Conservation (phyloP, 148 eudicot genomes). For the Drosera capensis region DNA sequence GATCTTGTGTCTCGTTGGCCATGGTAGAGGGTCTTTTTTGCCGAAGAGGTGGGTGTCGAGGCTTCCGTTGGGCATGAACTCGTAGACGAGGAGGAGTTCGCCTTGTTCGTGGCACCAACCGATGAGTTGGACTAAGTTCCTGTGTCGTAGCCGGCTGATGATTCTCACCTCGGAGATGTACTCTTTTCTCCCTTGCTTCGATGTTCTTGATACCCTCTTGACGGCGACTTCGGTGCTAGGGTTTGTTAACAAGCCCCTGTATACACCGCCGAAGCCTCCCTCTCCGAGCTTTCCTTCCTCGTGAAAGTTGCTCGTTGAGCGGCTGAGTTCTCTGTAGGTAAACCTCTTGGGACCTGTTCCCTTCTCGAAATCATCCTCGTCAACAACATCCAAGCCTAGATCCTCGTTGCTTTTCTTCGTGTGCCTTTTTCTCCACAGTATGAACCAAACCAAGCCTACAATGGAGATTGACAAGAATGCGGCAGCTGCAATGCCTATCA, state of each 20-base stretch:
- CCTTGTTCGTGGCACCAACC: slow-evolving; percentile 1
- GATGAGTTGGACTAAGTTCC: slow-evolving; percentile 1
- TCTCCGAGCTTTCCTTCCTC: background rate
- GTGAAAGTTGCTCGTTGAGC: background rate
- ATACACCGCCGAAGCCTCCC: background rate
- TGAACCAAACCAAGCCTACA: slow-evolving; percentile 3
- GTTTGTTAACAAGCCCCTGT: background rate
- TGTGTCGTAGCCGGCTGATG: background rate
- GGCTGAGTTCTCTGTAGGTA: background rate
- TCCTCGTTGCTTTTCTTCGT: background rate
- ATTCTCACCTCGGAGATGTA: background rate
- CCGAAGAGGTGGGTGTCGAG: slow-evolving; percentile 2
- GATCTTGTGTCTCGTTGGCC: slow-evolving; percentile 1
- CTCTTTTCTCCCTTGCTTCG: background rate
- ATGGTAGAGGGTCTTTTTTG: background rate
- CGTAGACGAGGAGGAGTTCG: background rate
- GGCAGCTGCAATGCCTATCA: slow-evolving; percentile 10
- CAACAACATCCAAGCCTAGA: background rate
- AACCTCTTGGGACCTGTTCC: slow-evolving; percentile 1
- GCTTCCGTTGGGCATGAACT: slow-evolving; percentile 1
- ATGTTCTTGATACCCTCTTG: background rate
- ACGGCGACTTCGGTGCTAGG: background rate
- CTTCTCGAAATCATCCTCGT: background rate
- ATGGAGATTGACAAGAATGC: slow-evolving; percentile 2
- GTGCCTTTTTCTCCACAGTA: slow-evolving; percentile 7